Conservation (phyloP, 2,329 filamentous ascomycete genomes). For the Lecanoromycetidae sp. region DNA sequence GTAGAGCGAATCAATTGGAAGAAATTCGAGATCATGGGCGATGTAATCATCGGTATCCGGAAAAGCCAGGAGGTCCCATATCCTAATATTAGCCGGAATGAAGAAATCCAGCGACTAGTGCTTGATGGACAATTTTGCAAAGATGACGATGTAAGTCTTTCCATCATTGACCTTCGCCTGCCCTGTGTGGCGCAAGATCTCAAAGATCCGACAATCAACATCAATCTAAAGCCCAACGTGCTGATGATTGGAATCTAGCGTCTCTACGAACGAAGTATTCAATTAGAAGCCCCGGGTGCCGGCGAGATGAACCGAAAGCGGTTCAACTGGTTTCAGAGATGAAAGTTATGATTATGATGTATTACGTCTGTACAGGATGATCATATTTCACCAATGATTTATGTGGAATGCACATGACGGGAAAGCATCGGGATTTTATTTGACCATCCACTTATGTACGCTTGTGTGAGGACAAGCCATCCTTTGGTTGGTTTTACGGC, state of each 20-base stretch:
- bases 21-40: constrained; percentile 93
- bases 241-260: no score
- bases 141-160: constrained; percentile 83
- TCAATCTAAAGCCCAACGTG: no score
- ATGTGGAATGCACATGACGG: no score
- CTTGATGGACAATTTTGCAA: constrained; percentile 64
- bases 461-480: not conserved
- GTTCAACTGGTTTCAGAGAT: constrained; percentile 38
- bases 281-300: constrained; percentile 38
- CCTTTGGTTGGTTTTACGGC: not conserved
- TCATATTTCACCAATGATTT: no score
- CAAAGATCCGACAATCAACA: not conserved
- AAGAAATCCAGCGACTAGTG: constrained; percentile 61
- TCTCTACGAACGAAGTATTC: constrained; percentile 46
- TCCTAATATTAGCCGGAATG: constrained; percentile 55
- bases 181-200: no score
- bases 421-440: no score
- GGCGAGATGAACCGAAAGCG: constrained; percentile 25
- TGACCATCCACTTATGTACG: no score
- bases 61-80: constrained; percentile 81
- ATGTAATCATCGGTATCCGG: constrained; percentile 82
- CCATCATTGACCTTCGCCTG: no score
- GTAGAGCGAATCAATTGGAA: constrained; percentile 69
- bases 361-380: no score
- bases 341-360: not conserved